These are phyloP conservation scores for Mycocentrospora acerina DNA, from an alignment of 2,329 filamentous ascomycete genomes.

Conservation along the genomic window DNA sequence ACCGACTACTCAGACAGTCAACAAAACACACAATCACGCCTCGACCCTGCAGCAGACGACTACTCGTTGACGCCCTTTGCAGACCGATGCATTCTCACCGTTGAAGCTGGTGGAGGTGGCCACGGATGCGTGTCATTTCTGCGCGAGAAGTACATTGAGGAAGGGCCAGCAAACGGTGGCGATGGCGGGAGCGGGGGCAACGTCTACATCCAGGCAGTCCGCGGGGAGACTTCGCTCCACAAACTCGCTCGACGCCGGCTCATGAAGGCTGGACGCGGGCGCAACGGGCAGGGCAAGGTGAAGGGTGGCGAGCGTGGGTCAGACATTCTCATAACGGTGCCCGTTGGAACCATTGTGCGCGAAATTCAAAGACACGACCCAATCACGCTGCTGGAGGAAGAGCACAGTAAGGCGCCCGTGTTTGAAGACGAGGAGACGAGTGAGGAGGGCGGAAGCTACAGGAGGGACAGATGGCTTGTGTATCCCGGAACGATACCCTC, in stretches of 20 bases:
- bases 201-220: slow-evolving; percentile 90
- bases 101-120: slow-evolving; percentile 80
- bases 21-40: slow-evolving; percentile 31
- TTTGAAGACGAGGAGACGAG: slow-evolving; percentile 29
- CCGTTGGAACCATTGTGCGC: slow-evolving; percentile 85
- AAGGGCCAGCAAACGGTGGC: slow-evolving; percentile 91
- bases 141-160: slow-evolving; percentile 83
- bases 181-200: slow-evolving; percentile 91
- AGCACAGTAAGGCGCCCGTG: slow-evolving; percentile 30
- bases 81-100: slow-evolving; percentile 76
- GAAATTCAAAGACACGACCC: slow-evolving; percentile 81
- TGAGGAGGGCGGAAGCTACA: slow-evolving; percentile 39
- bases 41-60: slow-evolving; percentile 82
- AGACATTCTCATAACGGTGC: slow-evolving; percentile 85
- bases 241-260: slow-evolving; percentile 80
- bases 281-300: slow-evolving; percentile 73
- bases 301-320: slow-evolving; percentile 78
- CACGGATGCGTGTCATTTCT: slow-evolving; percentile 94
- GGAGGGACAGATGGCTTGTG: slow-evolving; percentile 76
- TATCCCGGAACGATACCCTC: slow-evolving; percentile 79
- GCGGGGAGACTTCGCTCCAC: slow-evolving; percentile 88
- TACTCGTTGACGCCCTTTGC: slow-evolving; percentile 82
- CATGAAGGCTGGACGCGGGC: slow-evolving; percentile 73
- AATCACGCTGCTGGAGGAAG: slow-evolving; percentile 64
- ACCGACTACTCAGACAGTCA: slow-evolving; percentile 13